Conservation (phyloP, 2,329 filamentous ascomycete species). For the Fusarium siculi region DNA sequence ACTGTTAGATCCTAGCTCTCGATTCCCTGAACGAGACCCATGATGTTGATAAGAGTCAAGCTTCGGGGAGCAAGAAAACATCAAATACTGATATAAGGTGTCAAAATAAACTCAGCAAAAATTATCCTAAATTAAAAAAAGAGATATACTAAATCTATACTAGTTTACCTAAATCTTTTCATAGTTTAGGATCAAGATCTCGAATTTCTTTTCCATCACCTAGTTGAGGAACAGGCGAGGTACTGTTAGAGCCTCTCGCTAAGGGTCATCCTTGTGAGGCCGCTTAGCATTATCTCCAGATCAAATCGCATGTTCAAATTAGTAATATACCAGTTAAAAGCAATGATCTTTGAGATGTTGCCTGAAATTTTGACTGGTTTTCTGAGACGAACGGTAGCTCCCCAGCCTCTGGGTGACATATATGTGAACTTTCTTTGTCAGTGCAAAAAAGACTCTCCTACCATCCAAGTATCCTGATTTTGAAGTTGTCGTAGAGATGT, state of each 20-base stretch:
- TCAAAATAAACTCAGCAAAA: not conserved
- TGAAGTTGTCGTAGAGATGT: not conserved
- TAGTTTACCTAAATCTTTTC: not conserved
- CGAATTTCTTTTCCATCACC: not conserved
- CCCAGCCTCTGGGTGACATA: not conserved
- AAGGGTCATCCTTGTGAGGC: not conserved
- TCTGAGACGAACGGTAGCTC: not conserved
- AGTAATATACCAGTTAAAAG: not conserved
- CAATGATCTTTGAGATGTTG: not conserved
- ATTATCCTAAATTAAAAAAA: not conserved
- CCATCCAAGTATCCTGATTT: not conserved
- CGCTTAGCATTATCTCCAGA: not conserved
- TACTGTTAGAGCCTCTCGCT: not conserved
- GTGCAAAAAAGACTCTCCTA: not conserved
- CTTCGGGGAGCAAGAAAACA: not conserved
- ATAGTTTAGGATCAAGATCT: not conserved
- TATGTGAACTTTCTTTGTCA: not conserved
- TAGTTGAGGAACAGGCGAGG: not conserved
- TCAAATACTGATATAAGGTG: not conserved
- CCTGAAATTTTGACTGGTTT: no score
- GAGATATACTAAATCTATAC: not conserved
- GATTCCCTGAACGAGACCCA: not conserved
- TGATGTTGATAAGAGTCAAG: not conserved
- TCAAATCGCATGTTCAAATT: not conserved
- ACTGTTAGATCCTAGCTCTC: slow-evolving; percentile 5